Evolutionary conservation across 1,284 basidiomycete genomes (phyloP).

Genomic region (Psilocybe mexicana): DNA sequence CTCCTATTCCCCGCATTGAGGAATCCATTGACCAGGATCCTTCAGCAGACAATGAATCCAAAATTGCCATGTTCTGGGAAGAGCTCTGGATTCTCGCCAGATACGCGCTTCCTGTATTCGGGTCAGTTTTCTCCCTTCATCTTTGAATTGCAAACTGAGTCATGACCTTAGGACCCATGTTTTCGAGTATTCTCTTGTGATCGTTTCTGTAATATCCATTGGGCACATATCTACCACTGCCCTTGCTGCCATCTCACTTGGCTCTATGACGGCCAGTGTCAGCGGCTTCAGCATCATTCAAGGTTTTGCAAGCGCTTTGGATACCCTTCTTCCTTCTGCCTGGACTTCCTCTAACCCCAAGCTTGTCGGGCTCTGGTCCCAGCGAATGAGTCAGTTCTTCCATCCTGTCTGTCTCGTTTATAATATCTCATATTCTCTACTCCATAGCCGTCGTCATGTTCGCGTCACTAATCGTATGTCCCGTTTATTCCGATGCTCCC

Average conservation of each 20-base stretch:
- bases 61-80: conserved; percentile 48
- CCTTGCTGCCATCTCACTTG: conserved; percentile 83
- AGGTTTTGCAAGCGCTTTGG: conserved; percentile 83
- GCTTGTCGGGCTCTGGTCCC: conserved; percentile 88
- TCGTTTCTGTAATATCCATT: conserved; percentile 78
- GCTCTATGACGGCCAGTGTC: conserved; percentile 83
- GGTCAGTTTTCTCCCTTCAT: conserved; percentile 39
- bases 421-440: neutral
- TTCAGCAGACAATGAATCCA: conserved; percentile 28
- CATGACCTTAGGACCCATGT: conserved; percentile 59
- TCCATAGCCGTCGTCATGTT: conserved; percentile 65
- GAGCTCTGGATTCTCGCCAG: conserved; percentile 60
- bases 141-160: conserved; percentile 3
- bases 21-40: conserved; percentile 36
- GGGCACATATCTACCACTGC: conserved; percentile 85
- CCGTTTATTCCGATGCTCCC: conserved; percentile 5
- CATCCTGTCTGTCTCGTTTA: conserved; percentile 2
- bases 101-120: conserved; percentile 70
- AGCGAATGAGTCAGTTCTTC: conserved; percentile 72
- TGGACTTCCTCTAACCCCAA: conserved; percentile 86
- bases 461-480: conserved; percentile 56
- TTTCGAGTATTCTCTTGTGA: conserved; percentile 75
- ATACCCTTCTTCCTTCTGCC: conserved; percentile 88
- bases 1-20: conserved; percentile 48
- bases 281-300: conserved; percentile 72